Evolutionary conservation across 2,329 filamentous ascomycete species (phyloP), one percentile per base, ranked within the genome.

Genomic region (Canariomyces notabilis): DNA sequence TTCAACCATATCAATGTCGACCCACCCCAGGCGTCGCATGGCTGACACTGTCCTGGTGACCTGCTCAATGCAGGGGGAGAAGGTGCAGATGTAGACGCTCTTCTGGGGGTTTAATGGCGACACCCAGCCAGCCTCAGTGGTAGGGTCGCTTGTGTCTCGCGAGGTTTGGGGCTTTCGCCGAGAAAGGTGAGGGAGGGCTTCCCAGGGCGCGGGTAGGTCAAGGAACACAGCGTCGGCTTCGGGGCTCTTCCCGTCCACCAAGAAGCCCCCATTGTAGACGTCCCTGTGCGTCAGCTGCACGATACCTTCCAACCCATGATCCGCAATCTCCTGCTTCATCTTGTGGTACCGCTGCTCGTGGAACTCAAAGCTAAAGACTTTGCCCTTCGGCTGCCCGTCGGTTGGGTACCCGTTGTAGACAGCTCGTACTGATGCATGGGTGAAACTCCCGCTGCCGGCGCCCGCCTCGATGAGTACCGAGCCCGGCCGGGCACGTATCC

Each of bases 51-150:
- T 97, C 46, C 83, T 80, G 43, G 86, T 89, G 18, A 94, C 91
- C 70, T 98, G 93, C 67, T 98, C 93, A 55, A 98, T 94, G 66
- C 93, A 98, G 0, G 93, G 93, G 1, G 87, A 94, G 69, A 98
- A 98, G 1, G 89, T 94, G 71, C 93, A 98, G 44, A 98, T 77
- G 61, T 93, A 77, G 1, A 84, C 80, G 5, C 85, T 77, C 34
- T 79, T 76, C n/a, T 76, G 74, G 0, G 87, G 82, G 55, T 93
- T 83, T 9, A 97, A 74, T 0, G 79, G 75, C 0, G 79, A 83
- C 14, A 75, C 62, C 70, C 76, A 82, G 34, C 67, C 65, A 26
- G 53, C 46, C 9, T 51, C 42, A 12, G 47, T 40, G 6, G 44
- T 43, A 5, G 40, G 44, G 7, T 52, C 57, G 32, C 47, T 56